Evolutionary conservation across 441 rosid species (phyloP).

Genomic region (Bocquillonia castaneifolia): DNA sequence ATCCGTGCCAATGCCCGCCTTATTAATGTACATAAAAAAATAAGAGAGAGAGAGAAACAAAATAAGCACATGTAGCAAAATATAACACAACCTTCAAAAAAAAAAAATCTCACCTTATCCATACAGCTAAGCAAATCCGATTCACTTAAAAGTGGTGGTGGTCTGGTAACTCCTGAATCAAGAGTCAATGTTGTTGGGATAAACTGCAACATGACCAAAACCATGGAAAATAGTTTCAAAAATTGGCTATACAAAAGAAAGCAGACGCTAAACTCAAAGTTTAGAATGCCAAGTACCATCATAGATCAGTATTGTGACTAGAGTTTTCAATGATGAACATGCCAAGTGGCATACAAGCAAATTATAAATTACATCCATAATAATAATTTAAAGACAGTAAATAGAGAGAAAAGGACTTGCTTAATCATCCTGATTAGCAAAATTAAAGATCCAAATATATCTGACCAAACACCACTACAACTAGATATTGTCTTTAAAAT

Average conservation of each 20-base stretch:
- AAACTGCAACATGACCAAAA: conserved; percentile 54
- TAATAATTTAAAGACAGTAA: neutral
- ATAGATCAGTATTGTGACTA: neutral
- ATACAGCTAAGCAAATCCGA: conserved; percentile 89
- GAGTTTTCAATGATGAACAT: neutral
- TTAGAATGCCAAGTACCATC: conserved; percentile 1
- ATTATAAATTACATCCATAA: neutral
- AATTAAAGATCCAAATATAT: conserved; percentile 9
- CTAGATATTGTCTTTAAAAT: neutral
- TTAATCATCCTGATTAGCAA: too few species aligned
- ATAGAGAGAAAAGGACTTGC: neutral
- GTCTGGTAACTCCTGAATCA: conserved; percentile 85
- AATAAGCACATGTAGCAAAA: conserved; percentile 1
- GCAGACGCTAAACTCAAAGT: conserved; percentile 1
- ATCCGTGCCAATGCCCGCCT: conserved; percentile 98
- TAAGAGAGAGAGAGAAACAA: neutral
- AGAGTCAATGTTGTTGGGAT: conserved; percentile 73
- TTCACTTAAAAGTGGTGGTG: conserved; percentile 89
- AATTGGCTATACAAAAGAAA: conserved; percentile 9
- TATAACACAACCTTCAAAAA: conserved; percentile 1
- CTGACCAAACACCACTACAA: neutral
- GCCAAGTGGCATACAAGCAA: neutral
- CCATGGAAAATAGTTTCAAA: conserved; percentile 12
- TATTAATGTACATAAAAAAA: neutral
- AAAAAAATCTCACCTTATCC: conserved; percentile 71